phyloP scores from a whole-genome alignment of 768 basidiomycete species.

The Kwoniella pini region DNA sequence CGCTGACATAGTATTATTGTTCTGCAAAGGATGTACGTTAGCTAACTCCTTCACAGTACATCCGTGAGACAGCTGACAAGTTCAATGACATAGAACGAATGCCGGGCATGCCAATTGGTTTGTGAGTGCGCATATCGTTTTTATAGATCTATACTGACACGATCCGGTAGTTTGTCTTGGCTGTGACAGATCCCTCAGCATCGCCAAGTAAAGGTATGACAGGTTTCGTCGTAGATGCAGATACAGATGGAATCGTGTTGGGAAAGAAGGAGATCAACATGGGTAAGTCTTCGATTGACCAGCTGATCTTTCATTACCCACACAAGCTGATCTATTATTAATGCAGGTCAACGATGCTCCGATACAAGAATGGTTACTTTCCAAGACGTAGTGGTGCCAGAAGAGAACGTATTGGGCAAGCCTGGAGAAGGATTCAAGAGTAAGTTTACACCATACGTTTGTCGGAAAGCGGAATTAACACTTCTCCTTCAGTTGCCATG shows the following conservation, averaged over 20 bases:
- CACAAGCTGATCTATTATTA: neutral
- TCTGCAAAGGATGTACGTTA: too few species aligned
- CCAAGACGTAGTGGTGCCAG: conserved; percentile 49
- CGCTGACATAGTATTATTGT: too few species aligned
- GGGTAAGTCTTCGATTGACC: conserved; percentile 40
- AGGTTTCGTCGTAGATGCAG: conserved; percentile 56
- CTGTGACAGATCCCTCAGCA: conserved; percentile 52
- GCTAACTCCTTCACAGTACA: too few species aligned
- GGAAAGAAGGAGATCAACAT: conserved; percentile 55
- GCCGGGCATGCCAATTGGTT: conserved; percentile 56
- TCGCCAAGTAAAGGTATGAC: conserved; percentile 53
- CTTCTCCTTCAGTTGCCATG: conserved; percentile 42
- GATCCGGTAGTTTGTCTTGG: conserved; percentile 53
- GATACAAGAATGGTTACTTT: conserved; percentile 57
- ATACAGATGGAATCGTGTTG: conserved; percentile 45
- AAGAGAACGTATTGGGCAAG: conserved; percentile 54
- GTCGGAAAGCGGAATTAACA: neutral
- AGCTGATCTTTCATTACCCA: neutral
- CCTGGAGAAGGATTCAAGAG: conserved; percentile 56
- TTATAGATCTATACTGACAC: conserved; percentile 1
- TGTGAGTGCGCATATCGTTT: conserved; percentile 23
- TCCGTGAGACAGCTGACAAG: too few species aligned
- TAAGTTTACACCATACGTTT: conserved; percentile 5
- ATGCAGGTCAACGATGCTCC: conserved; percentile 54
- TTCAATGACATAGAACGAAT: conserved; percentile 49